Base-by-base conservation (phyloP, 306 rosid genomes). In the Cicer judaicum region DNA sequence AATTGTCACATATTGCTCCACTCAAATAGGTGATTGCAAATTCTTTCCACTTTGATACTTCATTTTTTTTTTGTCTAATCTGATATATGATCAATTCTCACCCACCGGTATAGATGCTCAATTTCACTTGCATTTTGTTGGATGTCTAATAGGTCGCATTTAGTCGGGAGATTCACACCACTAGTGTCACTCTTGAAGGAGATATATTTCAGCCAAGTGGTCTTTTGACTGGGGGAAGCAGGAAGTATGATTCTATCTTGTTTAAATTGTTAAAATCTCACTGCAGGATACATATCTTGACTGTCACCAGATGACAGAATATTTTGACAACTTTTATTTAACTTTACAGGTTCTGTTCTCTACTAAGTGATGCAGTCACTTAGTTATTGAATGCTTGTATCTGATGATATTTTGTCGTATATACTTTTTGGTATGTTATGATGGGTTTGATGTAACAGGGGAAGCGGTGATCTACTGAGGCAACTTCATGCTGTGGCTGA, bases 141-240 rank as follows among this genome's bases (percentile, higher is more conserved):
- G 57, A 69, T 74, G 72, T 67, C 78, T 69, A 61, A 67, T 82
- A 94, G 98, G 96, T 94, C 40, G 93, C 98, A 78, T 94, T 94
- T 78, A 88, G 81, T 81, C 82, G 80, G 82, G 90, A 88, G 41
- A 79, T 86, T 79, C 84, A 74, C 66, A 86, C 90, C 67, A 94
- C 88, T 24, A 94, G 97, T 85, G 99, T 94, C 79, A 94, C 99
- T 56, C 93, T 90, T 84, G 99, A 94, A 88, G 99, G 99, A 62
- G 99, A 94, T 81, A 88, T 90, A 84, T 94, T 90, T 85, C 93
- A 87, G 85, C 96, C 99, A 61, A 90, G 97, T 81, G 99, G 99
- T 75, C 95, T 94, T 80, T 77, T 94, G 81, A 94, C 99, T 16
- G 99, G 99, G 70, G 99, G 99, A 82, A 92, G 97, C 84, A 91